Evolutionary conservation across 1,284 basidiomycete species (phyloP).

Genomic region (Malassezia brasiliensis): DNA sequence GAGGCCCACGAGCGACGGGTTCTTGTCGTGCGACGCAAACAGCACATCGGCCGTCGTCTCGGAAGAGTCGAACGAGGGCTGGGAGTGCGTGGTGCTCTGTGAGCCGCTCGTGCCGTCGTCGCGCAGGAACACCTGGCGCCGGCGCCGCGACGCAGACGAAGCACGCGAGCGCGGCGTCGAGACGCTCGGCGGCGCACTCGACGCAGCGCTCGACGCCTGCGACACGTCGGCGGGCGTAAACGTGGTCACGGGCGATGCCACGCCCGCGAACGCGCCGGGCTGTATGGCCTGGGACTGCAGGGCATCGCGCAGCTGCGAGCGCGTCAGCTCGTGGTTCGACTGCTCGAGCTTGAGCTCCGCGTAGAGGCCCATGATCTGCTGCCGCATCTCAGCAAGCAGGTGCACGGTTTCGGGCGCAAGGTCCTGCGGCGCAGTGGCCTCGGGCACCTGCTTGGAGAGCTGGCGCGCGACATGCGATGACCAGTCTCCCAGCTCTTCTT

Average conservation of each 20-base stretch:
- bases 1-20: neutral
- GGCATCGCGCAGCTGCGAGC: conserved; percentile 14
- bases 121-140: neutral
- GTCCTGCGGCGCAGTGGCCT: conserved; percentile 7
- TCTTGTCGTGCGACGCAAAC: neutral
- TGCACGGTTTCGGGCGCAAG: conserved; percentile 33
- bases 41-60: conserved; percentile 11
- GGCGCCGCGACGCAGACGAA: neutral
- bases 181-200: neutral
- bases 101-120: neutral
- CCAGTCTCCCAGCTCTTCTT: conserved; percentile 16
- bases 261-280: neutral
- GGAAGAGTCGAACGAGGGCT: neutral
- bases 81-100: neutral
- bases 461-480: conserved; percentile 23
- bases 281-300: neutral
- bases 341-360: conserved; percentile 43
- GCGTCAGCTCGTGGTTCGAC: conserved; percentile 32
- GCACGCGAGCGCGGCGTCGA: neutral
- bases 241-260: neutral
- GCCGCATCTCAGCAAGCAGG: conserved; percentile 43
- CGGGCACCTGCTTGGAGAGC: conserved; percentile 14
- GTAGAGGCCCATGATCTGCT: conserved; percentile 46
- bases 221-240: neutral
- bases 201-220: neutral